Percentiles rank a stretch among this genome's conserved stretches.
Conservation (phyloP, 148 eudicot genomes). For the Rhododendron henanense region DNA sequence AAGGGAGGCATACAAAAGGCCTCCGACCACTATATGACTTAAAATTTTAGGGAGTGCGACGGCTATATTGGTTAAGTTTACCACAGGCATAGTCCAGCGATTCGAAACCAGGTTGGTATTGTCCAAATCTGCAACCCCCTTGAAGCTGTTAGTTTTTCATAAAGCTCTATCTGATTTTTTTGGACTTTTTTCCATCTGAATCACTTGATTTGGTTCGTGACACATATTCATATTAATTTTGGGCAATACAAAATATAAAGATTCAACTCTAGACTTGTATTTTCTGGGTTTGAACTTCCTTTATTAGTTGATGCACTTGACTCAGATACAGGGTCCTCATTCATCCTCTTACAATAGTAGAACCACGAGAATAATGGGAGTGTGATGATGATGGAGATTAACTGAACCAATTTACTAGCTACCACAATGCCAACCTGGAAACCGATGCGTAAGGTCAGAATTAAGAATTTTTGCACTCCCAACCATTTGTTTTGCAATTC, state of each 20-base stretch:
- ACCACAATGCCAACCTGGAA: neutral
- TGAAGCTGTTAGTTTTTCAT: neutral
- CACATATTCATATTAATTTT: no score
- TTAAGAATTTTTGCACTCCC: neutral
- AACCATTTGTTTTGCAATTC: no score
- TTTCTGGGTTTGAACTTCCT: neutral
- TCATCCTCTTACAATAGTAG: neutral
- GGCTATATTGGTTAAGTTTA: constrained; percentile 3
- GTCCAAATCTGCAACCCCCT: neutral
- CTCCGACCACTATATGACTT: neutral
- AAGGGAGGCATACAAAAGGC: neutral
- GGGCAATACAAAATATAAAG: no score
- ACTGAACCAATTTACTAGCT: constrained; percentile 7
- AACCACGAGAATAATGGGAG: neutral
- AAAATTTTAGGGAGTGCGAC: neutral
- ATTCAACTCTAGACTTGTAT: no score
- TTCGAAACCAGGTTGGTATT: neutral
- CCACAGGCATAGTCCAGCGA: neutral
- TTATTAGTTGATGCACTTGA: neutral
- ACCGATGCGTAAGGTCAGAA: constrained; percentile 6
- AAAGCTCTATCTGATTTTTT: neutral
- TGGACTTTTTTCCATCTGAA: neutral
- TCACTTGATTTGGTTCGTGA: no score
- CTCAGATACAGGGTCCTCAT: no score
- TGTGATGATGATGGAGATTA: constrained; percentile 1